phyloP scores from a whole-genome alignment of 2,329 filamentous ascomycete genomes.

The Botrytis fabae region DNA sequence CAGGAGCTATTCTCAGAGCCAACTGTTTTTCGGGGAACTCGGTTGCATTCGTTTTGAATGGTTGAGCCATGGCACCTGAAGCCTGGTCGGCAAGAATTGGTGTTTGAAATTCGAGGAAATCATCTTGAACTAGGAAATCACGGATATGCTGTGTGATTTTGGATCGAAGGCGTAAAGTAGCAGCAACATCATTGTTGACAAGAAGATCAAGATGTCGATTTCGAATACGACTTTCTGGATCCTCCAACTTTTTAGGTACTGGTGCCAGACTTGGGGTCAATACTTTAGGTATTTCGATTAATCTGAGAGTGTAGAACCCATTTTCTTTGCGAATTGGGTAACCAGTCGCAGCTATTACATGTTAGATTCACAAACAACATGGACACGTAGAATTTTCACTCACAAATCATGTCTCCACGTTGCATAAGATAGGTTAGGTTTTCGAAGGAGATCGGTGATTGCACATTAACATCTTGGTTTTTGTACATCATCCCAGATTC shows the following conservation, averaged over 20 bases:
- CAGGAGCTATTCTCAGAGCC: conserved; percentile 84
- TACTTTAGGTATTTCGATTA: conserved; percentile 66
- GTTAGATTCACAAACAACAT: conserved; percentile 17
- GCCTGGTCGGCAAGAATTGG: conserved; percentile 81
- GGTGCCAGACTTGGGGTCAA: conserved; percentile 78
- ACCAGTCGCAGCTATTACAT: conserved; percentile 60
- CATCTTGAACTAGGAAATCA: conserved; percentile 66
- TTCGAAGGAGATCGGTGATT: conserved; percentile 50
- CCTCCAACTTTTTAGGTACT: conserved; percentile 68
- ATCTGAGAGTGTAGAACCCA: conserved; percentile 74
- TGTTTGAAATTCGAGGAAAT: conserved; percentile 86
- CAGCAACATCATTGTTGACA: conserved; percentile 65
- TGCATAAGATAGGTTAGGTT: conserved; percentile 65
- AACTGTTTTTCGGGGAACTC: conserved; percentile 73
- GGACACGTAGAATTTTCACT: conserved; percentile 42
- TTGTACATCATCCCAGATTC: conserved; percentile 51
- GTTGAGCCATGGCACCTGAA: conserved; percentile 83
- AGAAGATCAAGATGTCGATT: conserved; percentile 86
- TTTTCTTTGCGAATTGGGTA: conserved; percentile 62
- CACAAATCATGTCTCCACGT: conserved; percentile 82
- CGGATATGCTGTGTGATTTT: conserved; percentile 73
- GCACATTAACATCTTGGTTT: conserved; percentile 38
- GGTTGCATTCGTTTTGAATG: conserved; percentile 78
- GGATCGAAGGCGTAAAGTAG: conserved; percentile 73
- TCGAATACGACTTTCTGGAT: conserved; percentile 70